phyloP scores from a whole-genome alignment of 306 rosid genomes.

The Corylus heterophylla region DNA sequence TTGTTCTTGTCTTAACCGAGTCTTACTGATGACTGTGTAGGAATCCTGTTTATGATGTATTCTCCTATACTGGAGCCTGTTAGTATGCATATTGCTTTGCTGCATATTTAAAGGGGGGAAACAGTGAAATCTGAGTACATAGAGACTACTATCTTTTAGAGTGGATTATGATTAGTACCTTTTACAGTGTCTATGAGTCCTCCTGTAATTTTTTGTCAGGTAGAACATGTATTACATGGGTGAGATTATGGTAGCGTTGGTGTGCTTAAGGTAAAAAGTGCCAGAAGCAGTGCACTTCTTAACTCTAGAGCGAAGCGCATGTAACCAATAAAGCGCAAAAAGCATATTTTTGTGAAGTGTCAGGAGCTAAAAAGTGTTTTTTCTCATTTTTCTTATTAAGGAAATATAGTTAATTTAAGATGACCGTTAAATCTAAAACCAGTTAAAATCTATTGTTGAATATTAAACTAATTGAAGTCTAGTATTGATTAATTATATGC shows the following conservation, averaged over 20 bases:
- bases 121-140: background rate
- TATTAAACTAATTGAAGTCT: background rate
- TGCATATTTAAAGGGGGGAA: background rate
- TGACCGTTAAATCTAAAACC: too few relatives aligned
- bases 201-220: background rate
- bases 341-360: too few relatives aligned
- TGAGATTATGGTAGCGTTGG: background rate
- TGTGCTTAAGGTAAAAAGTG: background rate
- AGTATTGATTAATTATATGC: background rate
- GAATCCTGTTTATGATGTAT: background rate
- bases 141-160: background rate
- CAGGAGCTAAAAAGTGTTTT: too few relatives aligned
- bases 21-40: background rate
- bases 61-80: background rate
- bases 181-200: background rate
- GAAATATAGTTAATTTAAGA: too few relatives aligned
- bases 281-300: background rate
- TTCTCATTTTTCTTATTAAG: too few relatives aligned
- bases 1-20: conserved; percentile 8
- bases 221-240: background rate
- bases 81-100: background rate
- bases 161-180: background rate
- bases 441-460: background rate
- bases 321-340: too few relatives aligned
- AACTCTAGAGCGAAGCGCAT: background rate